Base-by-base conservation (phyloP, 2,329 filamentous ascomycete species). In the Xenoacremonium recifei region DNA sequence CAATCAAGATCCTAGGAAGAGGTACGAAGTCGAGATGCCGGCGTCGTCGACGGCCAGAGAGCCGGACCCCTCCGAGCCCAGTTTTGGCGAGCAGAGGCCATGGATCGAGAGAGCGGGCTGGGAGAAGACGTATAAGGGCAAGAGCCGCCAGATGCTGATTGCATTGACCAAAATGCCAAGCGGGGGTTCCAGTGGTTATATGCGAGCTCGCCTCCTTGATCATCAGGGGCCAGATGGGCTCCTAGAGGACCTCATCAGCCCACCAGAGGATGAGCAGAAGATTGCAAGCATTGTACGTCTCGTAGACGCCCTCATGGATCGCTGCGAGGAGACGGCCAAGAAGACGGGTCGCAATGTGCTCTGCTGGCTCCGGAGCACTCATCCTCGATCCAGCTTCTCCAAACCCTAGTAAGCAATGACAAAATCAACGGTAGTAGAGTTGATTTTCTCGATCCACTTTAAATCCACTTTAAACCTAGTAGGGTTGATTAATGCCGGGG, bases 331-430 rank as follows among this genome's bases (percentile, higher is more conserved):
- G 29, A 42, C 39, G 16, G 32, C 32, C 15, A 18, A 33, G 21
- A 41, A 21, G 23, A 41, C 30, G 7, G 39, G 41, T 30, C 36
- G 36, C 18, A 5, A 39, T 21, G 27, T 36, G 13, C 36, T 44
- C 21, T 39, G 40, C 35, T 38, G 40, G 40, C 35, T 38, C 29
- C n/a, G 29, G 29, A 43, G 35, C 21, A 37, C 27, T 18, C 29
- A 35, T 15, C 7, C 17, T 10, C 32, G 15, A 17, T 38, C 35
- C 5, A 35, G 30, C 16, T 43, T 39, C 21, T 6, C 18, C 16
- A 40, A 34, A 27, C 23, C 23, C 13, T 27, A 27, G 23, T 27
- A 27, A 27, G 9, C 23, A 27, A 27, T 27, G 23, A 27, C 13
- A 27, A 27, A 27, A 27, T 27, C n/a, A n/a, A n/a, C n/a, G n/a